Conservation (phyloP, 2,329 filamentous ascomycete species). For the Calonectria fujianensis region DNA sequence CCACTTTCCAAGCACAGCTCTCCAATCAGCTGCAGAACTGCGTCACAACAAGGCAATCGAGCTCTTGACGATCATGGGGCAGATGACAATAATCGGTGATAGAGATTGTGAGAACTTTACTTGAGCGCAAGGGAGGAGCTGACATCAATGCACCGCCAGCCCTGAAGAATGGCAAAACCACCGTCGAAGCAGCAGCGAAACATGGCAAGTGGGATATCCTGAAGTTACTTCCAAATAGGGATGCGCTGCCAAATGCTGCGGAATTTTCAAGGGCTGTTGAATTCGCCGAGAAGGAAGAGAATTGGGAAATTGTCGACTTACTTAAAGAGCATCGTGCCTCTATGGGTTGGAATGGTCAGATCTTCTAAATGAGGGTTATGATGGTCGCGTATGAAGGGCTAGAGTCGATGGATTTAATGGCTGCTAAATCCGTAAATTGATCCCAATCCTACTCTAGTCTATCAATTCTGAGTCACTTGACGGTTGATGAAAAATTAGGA, state of each 20-base stretch:
- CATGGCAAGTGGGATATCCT: background rate
- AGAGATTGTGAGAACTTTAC: background rate
- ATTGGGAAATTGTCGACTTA: background rate
- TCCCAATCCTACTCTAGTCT: background rate
- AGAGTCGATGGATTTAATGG: background rate
- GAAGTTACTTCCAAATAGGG: background rate
- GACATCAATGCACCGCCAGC: constrained; percentile 6
- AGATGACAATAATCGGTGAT: background rate
- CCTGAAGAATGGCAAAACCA: background rate
- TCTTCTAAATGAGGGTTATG: background rate
- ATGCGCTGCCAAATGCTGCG: background rate
- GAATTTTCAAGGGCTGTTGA: background rate
- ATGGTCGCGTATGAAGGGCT: background rate
- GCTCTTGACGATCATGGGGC: background rate
- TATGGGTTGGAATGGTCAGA: background rate
- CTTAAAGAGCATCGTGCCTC: background rate
- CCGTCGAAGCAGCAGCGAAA: background rate
- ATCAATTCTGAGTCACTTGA: background rate
- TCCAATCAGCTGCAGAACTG: background rate
- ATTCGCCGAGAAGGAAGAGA: background rate
- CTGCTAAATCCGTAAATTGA: background rate
- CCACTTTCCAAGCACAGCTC: background rate
- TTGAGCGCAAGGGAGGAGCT: background rate
- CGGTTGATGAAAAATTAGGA: constrained; percentile 2
- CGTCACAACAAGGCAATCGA: background rate